Percentiles rank a stretch among this genome's conserved stretches.
Evolutionary conservation across 495 filamentous ascomycete species (phyloP).

Genomic region (Xylaria palmicola): DNA sequence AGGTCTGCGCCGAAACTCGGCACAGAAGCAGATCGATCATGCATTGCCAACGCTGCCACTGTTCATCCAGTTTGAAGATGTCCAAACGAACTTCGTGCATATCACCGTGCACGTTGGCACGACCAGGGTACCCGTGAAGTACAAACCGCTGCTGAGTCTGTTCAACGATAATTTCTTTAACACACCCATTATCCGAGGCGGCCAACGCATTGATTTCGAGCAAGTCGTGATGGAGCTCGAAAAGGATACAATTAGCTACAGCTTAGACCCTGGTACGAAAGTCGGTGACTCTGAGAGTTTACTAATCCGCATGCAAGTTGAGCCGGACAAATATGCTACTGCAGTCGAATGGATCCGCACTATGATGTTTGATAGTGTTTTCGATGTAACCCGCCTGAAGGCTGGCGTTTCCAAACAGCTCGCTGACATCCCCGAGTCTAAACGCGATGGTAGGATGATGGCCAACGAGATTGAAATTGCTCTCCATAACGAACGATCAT

Average conservation of each 20-base stretch:
- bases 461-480: conserved; percentile 72
- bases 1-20: conserved; percentile 61
- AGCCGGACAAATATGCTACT: conserved; percentile 80
- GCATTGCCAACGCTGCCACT: conserved; percentile 63
- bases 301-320: conserved; percentile 76
- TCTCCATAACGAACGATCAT: conserved; percentile 71
- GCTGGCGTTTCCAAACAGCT: conserved; percentile 84
- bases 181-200: conserved; percentile 77
- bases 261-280: conserved; percentile 60
- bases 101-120: conserved; percentile 77
- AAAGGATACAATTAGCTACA: conserved; percentile 83
- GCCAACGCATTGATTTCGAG: conserved; percentile 80
- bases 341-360: conserved; percentile 82
- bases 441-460: conserved; percentile 84
- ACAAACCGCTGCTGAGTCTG: conserved; percentile 77
- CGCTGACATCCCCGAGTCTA: conserved; percentile 89
- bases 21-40: conserved; percentile 76
- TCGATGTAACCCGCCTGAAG: conserved; percentile 75
- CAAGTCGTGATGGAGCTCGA: conserved; percentile 87
- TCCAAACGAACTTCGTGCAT: conserved; percentile 85
- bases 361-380: conserved; percentile 83
- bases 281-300: conserved; percentile 79
- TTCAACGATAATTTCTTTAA: conserved; percentile 94
- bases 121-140: conserved; percentile 64
- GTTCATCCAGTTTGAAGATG: conserved; percentile 96